These are phyloP conservation scores for Pythium oligandrum DNA, from an alignment of 352 stramenopile species.

Conservation along the genomic window DNA sequence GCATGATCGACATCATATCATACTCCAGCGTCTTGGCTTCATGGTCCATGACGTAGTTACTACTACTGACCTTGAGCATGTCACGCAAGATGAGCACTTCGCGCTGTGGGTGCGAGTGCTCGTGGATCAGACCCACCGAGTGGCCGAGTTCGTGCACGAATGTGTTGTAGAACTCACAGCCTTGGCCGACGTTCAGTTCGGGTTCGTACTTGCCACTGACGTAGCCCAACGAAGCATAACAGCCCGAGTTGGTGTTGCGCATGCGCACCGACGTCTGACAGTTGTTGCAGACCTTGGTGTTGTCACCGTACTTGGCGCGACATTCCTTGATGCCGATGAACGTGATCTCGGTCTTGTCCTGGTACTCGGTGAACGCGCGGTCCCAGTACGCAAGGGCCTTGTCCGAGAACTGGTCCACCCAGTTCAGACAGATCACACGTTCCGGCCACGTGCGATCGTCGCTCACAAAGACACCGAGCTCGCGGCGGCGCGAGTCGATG, in stretches of 20 bases:
- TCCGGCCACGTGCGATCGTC: slow-evolving; percentile 10
- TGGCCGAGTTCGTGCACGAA: slow-evolving; percentile 11
- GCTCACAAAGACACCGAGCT: slow-evolving; percentile 4
- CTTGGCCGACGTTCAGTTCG: slow-evolving; percentile 2
- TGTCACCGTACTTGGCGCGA: not conserved
- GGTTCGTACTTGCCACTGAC: not conserved
- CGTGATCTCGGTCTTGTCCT: slow-evolving; percentile 9
- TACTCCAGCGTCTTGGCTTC: not conserved
- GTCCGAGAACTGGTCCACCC: slow-evolving; percentile 7
- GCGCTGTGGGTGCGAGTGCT: slow-evolving; percentile 16
- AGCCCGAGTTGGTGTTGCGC: slow-evolving; percentile 5
- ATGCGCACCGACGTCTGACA: slow-evolving; percentile 8
- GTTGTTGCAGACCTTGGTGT: slow-evolving; percentile 14
- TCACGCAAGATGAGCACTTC: slow-evolving; percentile 12
- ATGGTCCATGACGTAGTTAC: slow-evolving; percentile 11
- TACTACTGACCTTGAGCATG: slow-evolving; percentile 8
- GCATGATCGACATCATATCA: slow-evolving; percentile 14
- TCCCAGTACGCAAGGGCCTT: slow-evolving; percentile 1
- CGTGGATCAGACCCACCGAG: slow-evolving; percentile 12
- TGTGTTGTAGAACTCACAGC: slow-evolving; percentile 4
- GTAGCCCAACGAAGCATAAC: slow-evolving; percentile 12
- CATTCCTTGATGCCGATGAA: slow-evolving; percentile 13
- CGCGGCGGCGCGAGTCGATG: not conserved
- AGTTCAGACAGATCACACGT: slow-evolving; percentile 11
- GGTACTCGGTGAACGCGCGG: slow-evolving; percentile 9